Evolutionary conservation across 805 yeast species (phyloP), one percentile per base, ranked within the genome.

Genomic region (Myxozyma monticola): DNA sequence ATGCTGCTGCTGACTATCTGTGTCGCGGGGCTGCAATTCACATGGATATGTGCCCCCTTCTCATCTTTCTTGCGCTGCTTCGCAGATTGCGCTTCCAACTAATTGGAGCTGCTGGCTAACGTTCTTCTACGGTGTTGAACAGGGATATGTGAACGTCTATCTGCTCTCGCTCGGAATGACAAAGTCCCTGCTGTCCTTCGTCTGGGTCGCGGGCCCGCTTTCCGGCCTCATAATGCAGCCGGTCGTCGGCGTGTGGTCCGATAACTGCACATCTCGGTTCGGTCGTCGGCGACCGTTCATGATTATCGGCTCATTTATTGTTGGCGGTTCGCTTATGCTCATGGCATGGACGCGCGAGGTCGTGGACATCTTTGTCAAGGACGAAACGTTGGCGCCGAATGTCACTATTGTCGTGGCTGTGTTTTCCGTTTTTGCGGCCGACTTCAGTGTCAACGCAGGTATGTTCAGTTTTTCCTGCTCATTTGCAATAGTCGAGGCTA

Each of bases 151-250:
- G 21, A 54, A 54, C 45, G 57, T 84, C 1, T 80, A 75, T 57
- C 63, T 81, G 14, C 65, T 80, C 17, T 78, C 83, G 0, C 65
- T 81, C 15, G 86, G 86, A 3, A 68, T 81, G 42, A 74, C 84
- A 1, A 80, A 80, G 59, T 74, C 77, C 26, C 61, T 73, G 1
- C 63, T 81, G 50, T 80, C 84, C 2, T 66, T 82, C 39, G 75
- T 81, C 4, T 82, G 86, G 87, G 72, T 82, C 20, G 84, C 85
- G 0, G 85, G 86, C 2, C 86, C 87, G 0, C 60, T 80, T 15
- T 76, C 83, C n/a, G 86, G 86, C 0, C 71, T 82, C 0, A 58
- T 81, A 22, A 84, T 84, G 3, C 86, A 82, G 63, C 87, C 87
- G 0, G 68, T 81, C 7, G 77, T 81, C 33, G 87, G 87, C 1